A percentile compares a stretch with the other conserved stretches of the same genome.
Conservation (phyloP, 163 green algal genomes). For the Chlamydomonas reinhardtii region DNA sequence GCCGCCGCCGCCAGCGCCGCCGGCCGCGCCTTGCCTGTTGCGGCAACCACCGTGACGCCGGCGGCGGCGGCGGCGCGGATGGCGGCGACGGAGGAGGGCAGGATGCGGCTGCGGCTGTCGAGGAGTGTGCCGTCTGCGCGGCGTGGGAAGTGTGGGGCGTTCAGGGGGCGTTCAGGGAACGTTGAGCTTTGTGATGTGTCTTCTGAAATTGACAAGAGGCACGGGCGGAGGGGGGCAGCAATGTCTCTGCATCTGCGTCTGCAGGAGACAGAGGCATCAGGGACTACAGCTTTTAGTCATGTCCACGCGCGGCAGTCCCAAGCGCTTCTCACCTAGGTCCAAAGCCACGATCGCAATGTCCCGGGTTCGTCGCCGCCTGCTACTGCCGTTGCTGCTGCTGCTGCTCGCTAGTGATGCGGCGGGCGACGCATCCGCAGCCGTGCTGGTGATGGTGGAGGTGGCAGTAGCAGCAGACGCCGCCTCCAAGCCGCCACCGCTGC, state of each 20-base stretch:
- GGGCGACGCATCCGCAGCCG: no score
- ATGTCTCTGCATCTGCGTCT: no score
- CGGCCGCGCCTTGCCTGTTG: constrained; percentile 94
- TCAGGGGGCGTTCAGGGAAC: no score
- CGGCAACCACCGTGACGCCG: constrained; percentile 87
- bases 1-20: constrained; percentile 83
- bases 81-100: constrained; percentile 71
- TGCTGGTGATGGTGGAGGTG: not conserved
- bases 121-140: constrained; percentile 91
- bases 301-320: no score
- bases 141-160: not conserved
- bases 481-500: not conserved
- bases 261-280: no score
- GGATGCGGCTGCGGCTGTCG: constrained; percentile 79
- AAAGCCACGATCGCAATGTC: constrained; percentile 81
- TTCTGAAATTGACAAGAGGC: no score
- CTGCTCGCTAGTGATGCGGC: not conserved
- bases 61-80: constrained; percentile 64
- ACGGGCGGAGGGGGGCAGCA: no score
- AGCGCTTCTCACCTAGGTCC: constrained; percentile 83
- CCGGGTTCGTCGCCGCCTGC: not conserved
- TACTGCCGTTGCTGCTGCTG: not conserved
- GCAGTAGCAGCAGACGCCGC: not conserved
- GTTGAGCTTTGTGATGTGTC: no score
- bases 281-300: no score